Conservation (phyloP, 2,329 filamentous ascomycete species). For the Penicillium sp. region DNA sequence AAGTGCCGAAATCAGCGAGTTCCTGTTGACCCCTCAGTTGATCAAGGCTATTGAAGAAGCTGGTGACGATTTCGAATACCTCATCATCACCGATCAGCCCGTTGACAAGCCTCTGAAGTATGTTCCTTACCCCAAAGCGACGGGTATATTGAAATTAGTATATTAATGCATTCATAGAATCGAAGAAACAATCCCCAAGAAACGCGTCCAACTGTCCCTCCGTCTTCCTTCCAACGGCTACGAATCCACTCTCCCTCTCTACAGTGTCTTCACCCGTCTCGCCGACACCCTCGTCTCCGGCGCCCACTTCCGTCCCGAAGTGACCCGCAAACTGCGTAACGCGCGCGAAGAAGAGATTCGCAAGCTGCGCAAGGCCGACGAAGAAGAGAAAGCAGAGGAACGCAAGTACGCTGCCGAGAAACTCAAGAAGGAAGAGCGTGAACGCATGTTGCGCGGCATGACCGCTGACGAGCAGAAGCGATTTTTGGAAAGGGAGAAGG, state of each 20-base stretch:
- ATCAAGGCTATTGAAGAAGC: constrained; percentile 72
- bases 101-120: constrained; percentile 80
- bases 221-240: constrained; percentile 67
- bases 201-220: constrained; percentile 75
- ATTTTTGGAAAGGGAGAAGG: constrained; percentile 74
- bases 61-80: constrained; percentile 76
- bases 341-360: constrained; percentile 76
- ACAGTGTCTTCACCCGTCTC: constrained; percentile 78
- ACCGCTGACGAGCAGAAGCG: constrained; percentile 83
- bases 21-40: constrained; percentile 81
- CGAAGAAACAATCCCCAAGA: constrained; percentile 77
- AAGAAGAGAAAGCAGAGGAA: constrained; percentile 66
- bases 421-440: constrained; percentile 83
- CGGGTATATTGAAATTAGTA: not conserved
- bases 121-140: not conserved
- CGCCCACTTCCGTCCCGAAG: constrained; percentile 86
- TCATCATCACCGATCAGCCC: constrained; percentile 88
- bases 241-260: constrained; percentile 65
- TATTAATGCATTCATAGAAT: constrained; percentile 51
- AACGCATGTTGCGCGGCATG: constrained; percentile 71
- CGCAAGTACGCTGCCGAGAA: constrained; percentile 50
- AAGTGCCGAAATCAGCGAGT: constrained; percentile 88
- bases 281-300: constrained; percentile 71
- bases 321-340: constrained; percentile 74
- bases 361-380: constrained; percentile 73